These are phyloP conservation scores for Vigna mungo DNA, from an alignment of 306 rosid genomes.

Conservation along the genomic window DNA sequence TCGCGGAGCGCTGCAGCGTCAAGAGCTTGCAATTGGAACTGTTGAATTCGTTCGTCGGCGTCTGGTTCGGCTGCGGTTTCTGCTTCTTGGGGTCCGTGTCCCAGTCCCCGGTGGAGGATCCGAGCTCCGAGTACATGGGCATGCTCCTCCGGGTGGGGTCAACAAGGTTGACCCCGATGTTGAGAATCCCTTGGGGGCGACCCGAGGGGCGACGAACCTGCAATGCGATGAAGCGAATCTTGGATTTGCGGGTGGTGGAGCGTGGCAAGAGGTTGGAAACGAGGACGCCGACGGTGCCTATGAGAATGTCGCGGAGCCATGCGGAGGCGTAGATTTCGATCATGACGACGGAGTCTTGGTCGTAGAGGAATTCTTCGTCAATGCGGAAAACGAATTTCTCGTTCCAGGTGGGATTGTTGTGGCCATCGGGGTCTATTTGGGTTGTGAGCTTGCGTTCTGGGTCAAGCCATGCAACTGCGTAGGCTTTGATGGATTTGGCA, in stretches of 20 bases:
- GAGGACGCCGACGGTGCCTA: constrained; percentile 64
- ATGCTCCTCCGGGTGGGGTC: constrained; percentile 69
- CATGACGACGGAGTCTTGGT: constrained; percentile 52
- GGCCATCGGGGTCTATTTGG: constrained; percentile 59
- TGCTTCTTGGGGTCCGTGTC: constrained; percentile 50
- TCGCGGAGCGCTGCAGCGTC: constrained; percentile 48
- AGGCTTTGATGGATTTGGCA: constrained; percentile 62
- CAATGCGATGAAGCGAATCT: constrained; percentile 58
- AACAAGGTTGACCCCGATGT: constrained; percentile 59
- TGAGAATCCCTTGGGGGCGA: constrained; percentile 74
- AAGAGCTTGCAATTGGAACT: constrained; percentile 15
- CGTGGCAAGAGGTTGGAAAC: constrained; percentile 51
- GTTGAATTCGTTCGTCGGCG: background rate
- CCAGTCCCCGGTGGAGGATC: constrained; percentile 61
- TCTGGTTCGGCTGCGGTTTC: background rate
- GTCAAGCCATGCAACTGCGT: constrained; percentile 79
- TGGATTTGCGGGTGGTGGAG: constrained; percentile 41
- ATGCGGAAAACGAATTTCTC: constrained; percentile 81
- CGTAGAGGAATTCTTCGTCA: constrained; percentile 54
- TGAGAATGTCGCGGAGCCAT: constrained; percentile 60
- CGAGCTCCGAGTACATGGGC: constrained; percentile 70
- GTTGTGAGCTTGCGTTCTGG: constrained; percentile 67
- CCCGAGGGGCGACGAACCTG: constrained; percentile 84
- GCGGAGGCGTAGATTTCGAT: constrained; percentile 75
- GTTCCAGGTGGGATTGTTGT: constrained; percentile 74